Conservation (phyloP, 2,329 filamentous ascomycete genomes). For the Blumeriella jaapii region DNA sequence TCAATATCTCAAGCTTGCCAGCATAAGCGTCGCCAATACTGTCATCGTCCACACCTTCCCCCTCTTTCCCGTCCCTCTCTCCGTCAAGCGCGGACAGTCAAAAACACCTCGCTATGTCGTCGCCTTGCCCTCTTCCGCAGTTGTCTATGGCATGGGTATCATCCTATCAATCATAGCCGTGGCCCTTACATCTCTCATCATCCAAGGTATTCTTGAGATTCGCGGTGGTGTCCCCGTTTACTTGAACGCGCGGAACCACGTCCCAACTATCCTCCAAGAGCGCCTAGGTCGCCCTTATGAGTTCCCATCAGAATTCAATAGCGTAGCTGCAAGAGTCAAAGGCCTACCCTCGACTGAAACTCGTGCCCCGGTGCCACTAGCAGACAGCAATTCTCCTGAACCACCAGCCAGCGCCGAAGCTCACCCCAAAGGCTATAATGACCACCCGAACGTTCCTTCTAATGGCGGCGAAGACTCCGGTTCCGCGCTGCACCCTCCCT, state of each 20-base stretch:
- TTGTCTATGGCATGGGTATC: conserved; percentile 16
- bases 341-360: background rate
- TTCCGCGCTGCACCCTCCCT: conserved; percentile 5
- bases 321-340: background rate
- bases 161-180: conserved; percentile 17
- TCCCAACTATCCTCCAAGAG: conserved; percentile 21
- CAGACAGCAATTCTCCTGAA: background rate
- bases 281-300: conserved; percentile 20
- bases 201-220: conserved; percentile 25
- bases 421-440: conserved; percentile 6
- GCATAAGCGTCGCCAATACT: conserved; percentile 26
- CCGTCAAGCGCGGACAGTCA: conserved; percentile 22
- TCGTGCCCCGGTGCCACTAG: background rate
- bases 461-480: background rate
- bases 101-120: conserved; percentile 25
- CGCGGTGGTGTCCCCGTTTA: conserved; percentile 17
- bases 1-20: conserved; percentile 26
- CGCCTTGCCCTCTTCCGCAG: conserved; percentile 21
- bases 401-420: background rate
- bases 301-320: conserved; percentile 15
- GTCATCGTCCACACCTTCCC: conserved; percentile 28
- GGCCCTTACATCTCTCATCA: conserved; percentile 18
- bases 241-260: conserved; percentile 17
- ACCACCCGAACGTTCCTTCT: conserved; percentile 7
- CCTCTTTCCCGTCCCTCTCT: conserved; percentile 24